Percentiles rank a stretch among this genome's conserved stretches.
Conservation (phyloP, 202 grass and related monocot genomes). For the Setaria italica region DNA sequence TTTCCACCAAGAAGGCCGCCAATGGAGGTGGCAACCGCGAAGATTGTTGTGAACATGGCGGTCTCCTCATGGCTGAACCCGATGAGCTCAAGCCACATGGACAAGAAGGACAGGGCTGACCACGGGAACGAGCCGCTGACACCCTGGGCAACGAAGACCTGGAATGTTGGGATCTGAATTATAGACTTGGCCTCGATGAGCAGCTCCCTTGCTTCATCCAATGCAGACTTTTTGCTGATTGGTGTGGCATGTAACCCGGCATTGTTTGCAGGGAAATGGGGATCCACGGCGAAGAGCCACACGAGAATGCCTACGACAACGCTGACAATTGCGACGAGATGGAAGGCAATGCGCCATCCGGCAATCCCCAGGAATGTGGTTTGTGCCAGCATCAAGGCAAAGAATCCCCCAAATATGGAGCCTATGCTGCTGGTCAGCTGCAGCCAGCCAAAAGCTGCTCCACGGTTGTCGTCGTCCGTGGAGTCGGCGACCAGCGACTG, state of each 20-base stretch:
- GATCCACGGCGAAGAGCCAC: constrained; percentile 68
- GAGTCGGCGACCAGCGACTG: constrained; percentile 81
- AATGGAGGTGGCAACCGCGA: constrained; percentile 50
- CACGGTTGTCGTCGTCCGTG: constrained; percentile 66
- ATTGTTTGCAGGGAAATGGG: constrained; percentile 35
- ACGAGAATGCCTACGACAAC: constrained; percentile 46
- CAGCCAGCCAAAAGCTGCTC: constrained; percentile 78
- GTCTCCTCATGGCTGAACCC: constrained; percentile 68
- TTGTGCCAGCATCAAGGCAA: constrained; percentile 61
- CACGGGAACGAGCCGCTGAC: constrained; percentile 60
- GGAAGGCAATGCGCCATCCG: constrained; percentile 60
- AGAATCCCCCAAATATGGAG: constrained; percentile 69
- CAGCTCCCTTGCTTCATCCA: constrained; percentile 58
- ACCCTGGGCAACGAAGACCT: constrained; percentile 81
- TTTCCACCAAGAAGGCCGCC: constrained; percentile 59
- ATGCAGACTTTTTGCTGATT: constrained; percentile 3
- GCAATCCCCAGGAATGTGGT: constrained; percentile 72
- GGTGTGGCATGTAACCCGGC: not conserved
- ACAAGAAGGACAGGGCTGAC: constrained; percentile 58
- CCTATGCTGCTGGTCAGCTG: constrained; percentile 67
- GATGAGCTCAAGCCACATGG: constrained; percentile 77
- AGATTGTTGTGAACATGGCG: constrained; percentile 43
- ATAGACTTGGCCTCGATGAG: constrained; percentile 62
- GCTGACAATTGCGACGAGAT: constrained; percentile 57
- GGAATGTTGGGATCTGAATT: constrained; percentile 77